Percentiles rank a stretch among this genome's conserved stretches.
These are phyloP conservation scores for Candida montana DNA, from an alignment of 805 yeast species.

Conservation along the genomic window DNA sequence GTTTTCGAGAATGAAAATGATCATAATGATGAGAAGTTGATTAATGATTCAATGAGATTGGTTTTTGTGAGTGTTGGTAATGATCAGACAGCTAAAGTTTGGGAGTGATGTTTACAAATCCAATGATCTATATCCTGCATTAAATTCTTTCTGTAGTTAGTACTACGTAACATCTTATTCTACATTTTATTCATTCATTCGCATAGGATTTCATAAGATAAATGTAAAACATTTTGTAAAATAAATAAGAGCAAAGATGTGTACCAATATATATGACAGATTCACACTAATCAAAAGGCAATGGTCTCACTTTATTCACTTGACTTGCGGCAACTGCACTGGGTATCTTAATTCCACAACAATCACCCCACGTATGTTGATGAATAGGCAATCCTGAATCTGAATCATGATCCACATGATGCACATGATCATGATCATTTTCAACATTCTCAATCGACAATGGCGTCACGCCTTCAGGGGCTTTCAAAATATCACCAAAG, in stretches of 20 bases:
- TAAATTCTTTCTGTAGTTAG: no score
- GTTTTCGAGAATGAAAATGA: conserved; percentile 27
- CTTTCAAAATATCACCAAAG: conserved; percentile 65
- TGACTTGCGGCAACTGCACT: conserved; percentile 90
- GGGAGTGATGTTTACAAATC: conserved; percentile 46
- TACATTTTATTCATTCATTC: no score
- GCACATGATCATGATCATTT: conserved; percentile 34
- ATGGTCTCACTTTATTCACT: conserved; percentile 37
- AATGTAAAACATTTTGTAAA: no score
- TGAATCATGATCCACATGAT: conserved; percentile 30
- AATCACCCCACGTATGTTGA: conserved; percentile 84
- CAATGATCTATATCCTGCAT: background rate
- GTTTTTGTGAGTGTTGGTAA: conserved; percentile 90
- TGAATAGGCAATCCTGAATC: conserved; percentile 30
- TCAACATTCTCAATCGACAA: conserved; percentile 25
- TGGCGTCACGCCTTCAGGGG: conserved; percentile 65
- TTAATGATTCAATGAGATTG: conserved; percentile 52
- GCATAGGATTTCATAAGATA: no score
- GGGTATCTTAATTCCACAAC: conserved; percentile 95
- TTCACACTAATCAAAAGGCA: conserved; percentile 72
- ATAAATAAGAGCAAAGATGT: no score
- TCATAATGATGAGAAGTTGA: conserved; percentile 23
- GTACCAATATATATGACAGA: no score
- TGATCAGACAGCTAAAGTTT: conserved; percentile 84
- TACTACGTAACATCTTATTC: no score